These are phyloP conservation scores for Coemansia sp. DNA, from an alignment of 192 early-diverging fungal genomes.

Conservation along the genomic window DNA sequence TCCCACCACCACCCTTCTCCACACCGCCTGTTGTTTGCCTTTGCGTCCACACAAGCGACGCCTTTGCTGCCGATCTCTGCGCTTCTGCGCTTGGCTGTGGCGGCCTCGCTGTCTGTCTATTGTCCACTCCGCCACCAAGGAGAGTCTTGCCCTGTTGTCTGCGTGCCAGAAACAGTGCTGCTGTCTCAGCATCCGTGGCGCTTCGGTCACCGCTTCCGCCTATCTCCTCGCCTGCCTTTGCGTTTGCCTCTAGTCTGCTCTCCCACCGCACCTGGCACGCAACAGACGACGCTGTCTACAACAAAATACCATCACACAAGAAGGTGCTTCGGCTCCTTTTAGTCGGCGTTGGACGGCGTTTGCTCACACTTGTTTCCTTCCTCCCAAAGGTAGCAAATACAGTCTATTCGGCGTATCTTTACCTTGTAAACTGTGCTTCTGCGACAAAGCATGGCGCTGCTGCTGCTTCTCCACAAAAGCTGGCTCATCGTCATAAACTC, in stretches of 20 bases:
- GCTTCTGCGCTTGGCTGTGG: background rate
- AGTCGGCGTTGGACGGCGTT: background rate
- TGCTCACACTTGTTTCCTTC: too few relatives aligned
- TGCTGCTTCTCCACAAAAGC: background rate
- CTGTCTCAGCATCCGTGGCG: background rate
- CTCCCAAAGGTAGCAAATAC: background rate
- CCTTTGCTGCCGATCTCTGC: background rate
- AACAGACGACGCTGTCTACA: background rate
- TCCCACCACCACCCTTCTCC: too few relatives aligned
- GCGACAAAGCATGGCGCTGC: background rate
- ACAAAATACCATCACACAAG: background rate
- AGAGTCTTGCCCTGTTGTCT: conserved; percentile 3
- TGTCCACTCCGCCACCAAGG: background rate
- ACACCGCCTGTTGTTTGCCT: background rate
- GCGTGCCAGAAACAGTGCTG: conserved; percentile 22
- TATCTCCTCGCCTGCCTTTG: background rate
- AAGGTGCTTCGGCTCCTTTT: background rate
- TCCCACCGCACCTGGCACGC: conserved; percentile 34
- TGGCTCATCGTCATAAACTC: background rate
- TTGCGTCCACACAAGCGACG: background rate
- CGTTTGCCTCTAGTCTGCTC: conserved; percentile 16
- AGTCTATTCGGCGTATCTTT: background rate
- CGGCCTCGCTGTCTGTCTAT: conserved; percentile 32
- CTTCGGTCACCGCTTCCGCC: background rate
- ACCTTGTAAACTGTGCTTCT: background rate